Percentiles rank a stretch among this genome's conserved stretches.
These are phyloP conservation scores for Moricandia arvensis DNA, from an alignment of 345 rosid species.

Conservation along the genomic window DNA sequence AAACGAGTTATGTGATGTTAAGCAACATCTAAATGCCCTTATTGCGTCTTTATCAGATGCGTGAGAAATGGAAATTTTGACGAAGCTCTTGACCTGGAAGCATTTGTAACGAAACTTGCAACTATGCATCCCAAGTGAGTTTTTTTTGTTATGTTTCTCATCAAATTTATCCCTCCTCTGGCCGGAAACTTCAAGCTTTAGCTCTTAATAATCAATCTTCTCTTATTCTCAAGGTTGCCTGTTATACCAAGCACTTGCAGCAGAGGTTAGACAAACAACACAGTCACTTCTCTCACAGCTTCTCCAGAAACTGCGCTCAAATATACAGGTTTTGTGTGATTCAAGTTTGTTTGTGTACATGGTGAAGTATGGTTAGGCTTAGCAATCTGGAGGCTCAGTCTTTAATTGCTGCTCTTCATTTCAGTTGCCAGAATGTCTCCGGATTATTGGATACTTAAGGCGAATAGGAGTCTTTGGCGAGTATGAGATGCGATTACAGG, in stretches of 20 bases:
- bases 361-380: neutral
- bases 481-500: conserved; percentile 97
- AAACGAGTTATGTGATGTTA: neutral
- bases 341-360: conserved; percentile 7
- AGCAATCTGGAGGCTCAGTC: conserved; percentile 15
- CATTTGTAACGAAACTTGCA: conserved; percentile 81
- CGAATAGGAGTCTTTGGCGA: conserved; percentile 91
- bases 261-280: conserved; percentile 88
- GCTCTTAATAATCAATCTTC: conserved; percentile 26
- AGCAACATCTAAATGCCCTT: neutral
- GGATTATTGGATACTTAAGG: conserved; percentile 90
- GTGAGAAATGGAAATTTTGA: conserved; percentile 96
- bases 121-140: conserved; percentile 98
- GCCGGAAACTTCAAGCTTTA: conserved; percentile 9
- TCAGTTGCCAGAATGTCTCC: conserved; percentile 95
- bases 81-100: conserved; percentile 96
- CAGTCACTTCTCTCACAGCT: conserved; percentile 93
- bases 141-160: conserved; percentile 3
- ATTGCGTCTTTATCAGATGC: conserved; percentile 58
- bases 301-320: conserved; percentile 85
- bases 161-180: neutral
- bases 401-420: conserved; percentile 20
- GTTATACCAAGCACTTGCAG: conserved; percentile 89
- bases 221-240: conserved; percentile 52
- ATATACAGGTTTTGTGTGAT: conserved; percentile 68